These are phyloP conservation scores for Paramecium sexaurelia DNA, from an alignment of 73 alveolate species.

Conservation along the genomic window DNA sequence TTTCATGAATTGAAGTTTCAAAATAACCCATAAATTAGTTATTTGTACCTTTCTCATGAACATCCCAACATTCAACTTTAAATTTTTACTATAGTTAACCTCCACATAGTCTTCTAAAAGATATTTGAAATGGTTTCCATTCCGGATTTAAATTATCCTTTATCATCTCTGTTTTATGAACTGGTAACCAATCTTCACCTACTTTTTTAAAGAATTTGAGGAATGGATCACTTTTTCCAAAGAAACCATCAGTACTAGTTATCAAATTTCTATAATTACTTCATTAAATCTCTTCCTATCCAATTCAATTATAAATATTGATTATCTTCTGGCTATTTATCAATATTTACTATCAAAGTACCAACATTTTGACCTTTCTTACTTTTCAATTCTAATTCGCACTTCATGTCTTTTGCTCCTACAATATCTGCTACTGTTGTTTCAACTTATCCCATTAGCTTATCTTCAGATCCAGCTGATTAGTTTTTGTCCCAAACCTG, in stretches of 20 bases:
- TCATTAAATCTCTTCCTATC: conserved; percentile 62
- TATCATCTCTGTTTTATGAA: conserved; percentile 66
- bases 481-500: conserved; percentile 74
- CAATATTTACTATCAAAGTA: conserved; percentile 72
- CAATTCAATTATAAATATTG: conserved; percentile 61
- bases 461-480: conserved; percentile 66
- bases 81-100: conserved; percentile 68
- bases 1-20: conserved; percentile 67
- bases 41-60: conserved; percentile 61
- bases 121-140: conserved; percentile 78
- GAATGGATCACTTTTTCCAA: conserved; percentile 74
- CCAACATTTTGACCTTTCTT: conserved; percentile 51
- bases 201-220: conserved; percentile 51
- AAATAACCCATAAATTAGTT: conserved; percentile 75
- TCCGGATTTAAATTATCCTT: conserved; percentile 73
- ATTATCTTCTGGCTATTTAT: conserved; percentile 67
- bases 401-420: conserved; percentile 75
- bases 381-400: conserved; percentile 59
- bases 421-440: conserved; percentile 83
- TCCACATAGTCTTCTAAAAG: conserved; percentile 74
- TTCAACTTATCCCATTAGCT: conserved; percentile 63
- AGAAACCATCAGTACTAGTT: conserved; percentile 67
- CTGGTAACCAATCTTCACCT: conserved; percentile 52
- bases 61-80: conserved; percentile 78
- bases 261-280: neutral